phyloP scores from a whole-genome alignment of 129 eudicot genomes.

The Oenanthe sinensis region DNA sequence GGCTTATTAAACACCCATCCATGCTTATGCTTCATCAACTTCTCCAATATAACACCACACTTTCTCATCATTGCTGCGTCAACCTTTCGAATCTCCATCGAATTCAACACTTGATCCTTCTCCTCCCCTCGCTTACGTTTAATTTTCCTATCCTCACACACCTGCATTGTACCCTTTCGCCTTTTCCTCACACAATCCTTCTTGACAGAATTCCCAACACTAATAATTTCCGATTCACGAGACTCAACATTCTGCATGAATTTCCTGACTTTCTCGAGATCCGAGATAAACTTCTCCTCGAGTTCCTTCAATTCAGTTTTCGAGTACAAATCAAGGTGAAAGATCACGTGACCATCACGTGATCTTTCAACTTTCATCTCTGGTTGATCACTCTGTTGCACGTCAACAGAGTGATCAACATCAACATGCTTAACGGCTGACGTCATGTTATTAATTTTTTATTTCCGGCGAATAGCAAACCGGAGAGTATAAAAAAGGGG shows the following conservation, averaged over 20 bases:
- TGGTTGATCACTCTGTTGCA: no score
- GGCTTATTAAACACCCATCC: constrained; percentile 49
- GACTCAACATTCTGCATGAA: constrained; percentile 12
- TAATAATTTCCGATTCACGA: background rate
- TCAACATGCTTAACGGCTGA: constrained; percentile 22
- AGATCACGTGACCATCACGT: constrained; percentile 26
- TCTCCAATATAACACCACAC: constrained; percentile 31
- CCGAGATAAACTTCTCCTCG: constrained; percentile 25
- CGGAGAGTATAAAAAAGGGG: background rate
- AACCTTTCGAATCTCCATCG: constrained; percentile 12
- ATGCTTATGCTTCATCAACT: constrained; percentile 32
- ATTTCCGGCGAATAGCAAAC: background rate
- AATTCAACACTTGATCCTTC: background rate
- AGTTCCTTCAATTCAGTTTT: constrained; percentile 33
- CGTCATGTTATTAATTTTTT: constrained; percentile 19
- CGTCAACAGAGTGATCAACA: no score
- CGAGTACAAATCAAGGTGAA: constrained; percentile 29
- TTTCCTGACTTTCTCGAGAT: constrained; percentile 37
- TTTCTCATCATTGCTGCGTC: constrained; percentile 23
- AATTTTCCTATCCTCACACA: constrained; percentile 5
- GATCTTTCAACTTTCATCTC: background rate
- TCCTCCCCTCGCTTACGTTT: constrained; percentile 13
- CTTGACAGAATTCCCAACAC: background rate
- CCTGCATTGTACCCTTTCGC: background rate
- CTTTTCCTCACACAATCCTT: background rate